Conservation (phyloP, 2,329 filamentous ascomycete species). For the Ceratocystis destructans region DNA sequence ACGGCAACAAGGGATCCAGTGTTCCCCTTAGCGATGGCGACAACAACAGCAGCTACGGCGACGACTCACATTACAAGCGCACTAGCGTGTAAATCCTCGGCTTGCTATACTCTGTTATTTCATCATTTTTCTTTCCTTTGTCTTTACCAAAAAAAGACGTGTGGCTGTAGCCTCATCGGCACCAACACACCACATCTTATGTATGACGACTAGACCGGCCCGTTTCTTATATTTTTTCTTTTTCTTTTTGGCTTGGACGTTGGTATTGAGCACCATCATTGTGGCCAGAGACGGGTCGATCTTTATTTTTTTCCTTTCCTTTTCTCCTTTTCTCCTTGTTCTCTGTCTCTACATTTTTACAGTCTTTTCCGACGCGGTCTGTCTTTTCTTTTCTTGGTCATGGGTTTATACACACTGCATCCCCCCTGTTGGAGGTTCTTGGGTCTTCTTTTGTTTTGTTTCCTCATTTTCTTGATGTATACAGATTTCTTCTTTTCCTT, state of each 20-base stretch:
- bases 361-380: slow-evolving; percentile 4
- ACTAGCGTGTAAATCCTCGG: slow-evolving; percentile 31
- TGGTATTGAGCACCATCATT: neutral
- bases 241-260: neutral
- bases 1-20: slow-evolving; percentile 26
- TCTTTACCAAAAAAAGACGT: neutral
- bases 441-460: slow-evolving; percentile 2
- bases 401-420: slow-evolving; percentile 1
- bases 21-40: slow-evolving; percentile 36
- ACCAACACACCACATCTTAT: slow-evolving; percentile 1
- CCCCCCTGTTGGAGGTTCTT: neutral
- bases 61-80: slow-evolving; percentile 33
- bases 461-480: slow-evolving; percentile 4
- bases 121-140: neutral
- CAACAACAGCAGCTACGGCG: slow-evolving; percentile 30
- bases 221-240: neutral
- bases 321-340: neutral
- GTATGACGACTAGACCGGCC: slow-evolving; percentile 1
- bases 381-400: neutral
- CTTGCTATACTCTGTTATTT: neutral
- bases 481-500: slow-evolving; percentile 2
- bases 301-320: neutral
- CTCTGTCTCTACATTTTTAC: neutral
- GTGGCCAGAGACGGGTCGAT: neutral
- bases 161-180: slow-evolving; percentile 5